phyloP scores from a whole-genome alignment of 495 filamentous ascomycete genomes.

The Neurospora discreta region DNA sequence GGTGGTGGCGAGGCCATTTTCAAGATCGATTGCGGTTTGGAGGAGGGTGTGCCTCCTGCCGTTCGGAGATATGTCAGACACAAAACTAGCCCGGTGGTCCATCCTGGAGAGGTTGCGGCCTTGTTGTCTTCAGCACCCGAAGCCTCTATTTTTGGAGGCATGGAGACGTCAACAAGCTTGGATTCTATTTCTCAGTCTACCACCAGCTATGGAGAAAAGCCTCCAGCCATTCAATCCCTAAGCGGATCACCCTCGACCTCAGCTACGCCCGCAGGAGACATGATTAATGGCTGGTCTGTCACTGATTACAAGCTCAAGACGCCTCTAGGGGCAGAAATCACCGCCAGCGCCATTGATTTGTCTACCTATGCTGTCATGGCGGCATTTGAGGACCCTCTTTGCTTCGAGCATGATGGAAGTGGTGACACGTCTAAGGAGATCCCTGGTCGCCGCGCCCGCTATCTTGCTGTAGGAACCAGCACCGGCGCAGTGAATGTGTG shows the following conservation, averaged over 20 bases:
- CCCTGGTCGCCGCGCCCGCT: constrained; percentile 74
- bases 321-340: constrained; percentile 38
- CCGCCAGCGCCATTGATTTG: constrained; percentile 60
- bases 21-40: constrained; percentile 59
- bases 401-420: constrained; percentile 9
- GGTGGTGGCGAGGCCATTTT: constrained; percentile 62
- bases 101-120: neutral
- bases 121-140: neutral
- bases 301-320: constrained; percentile 23
- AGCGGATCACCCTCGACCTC: neutral
- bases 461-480: constrained; percentile 71
- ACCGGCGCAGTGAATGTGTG: constrained; percentile 71
- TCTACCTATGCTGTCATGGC: constrained; percentile 62
- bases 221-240: neutral
- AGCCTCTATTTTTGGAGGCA: constrained; percentile 14
- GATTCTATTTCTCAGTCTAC: neutral
- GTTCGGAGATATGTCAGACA: constrained; percentile 23
- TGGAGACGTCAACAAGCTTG: neutral
- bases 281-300: constrained; percentile 16
- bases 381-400: constrained; percentile 62
- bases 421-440: constrained; percentile 35
- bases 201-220: neutral
- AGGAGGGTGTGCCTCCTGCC: constrained; percentile 35
- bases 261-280: neutral
- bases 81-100: neutral